Evolutionary conservation across 345 rosid species (phyloP).

Genomic region (Aquilaria yunnanensis): DNA sequence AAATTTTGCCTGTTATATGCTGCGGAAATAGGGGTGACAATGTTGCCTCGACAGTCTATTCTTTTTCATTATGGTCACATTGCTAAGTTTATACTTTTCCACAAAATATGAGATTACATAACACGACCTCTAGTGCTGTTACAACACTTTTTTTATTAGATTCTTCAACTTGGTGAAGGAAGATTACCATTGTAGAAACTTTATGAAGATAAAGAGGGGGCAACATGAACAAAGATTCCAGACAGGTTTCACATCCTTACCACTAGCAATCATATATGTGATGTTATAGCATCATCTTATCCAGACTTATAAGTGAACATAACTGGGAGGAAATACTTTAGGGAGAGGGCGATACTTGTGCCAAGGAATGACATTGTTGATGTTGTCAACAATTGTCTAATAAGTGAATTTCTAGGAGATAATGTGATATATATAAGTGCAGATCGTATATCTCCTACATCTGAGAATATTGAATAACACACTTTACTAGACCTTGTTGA

Average conservation of each 20-base stretch:
- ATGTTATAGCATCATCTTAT: too few relatives aligned
- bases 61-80: not conserved
- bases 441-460: not conserved
- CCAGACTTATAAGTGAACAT: too few relatives aligned
- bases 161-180: not conserved
- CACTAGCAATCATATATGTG: too few relatives aligned
- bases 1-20: not conserved
- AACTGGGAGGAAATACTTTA: too few relatives aligned
- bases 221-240: not conserved
- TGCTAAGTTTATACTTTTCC: too few relatives aligned
- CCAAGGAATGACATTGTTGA: not conserved
- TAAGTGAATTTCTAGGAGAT: not conserved
- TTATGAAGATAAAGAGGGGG: not conserved
- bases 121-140: not conserved
- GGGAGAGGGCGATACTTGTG: too few relatives aligned
- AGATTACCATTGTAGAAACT: not conserved
- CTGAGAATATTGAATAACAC: not conserved
- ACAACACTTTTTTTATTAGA: not conserved
- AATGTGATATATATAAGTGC: not conserved
- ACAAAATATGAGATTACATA: not conserved
- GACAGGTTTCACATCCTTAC: too few relatives aligned
- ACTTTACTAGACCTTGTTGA: not conserved
- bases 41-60: not conserved
- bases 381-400: not conserved
- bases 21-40: not conserved